Evolutionary conservation across 371 early-diverging fungal species (phyloP).

Genomic region (Mucor circinelloides): DNA sequence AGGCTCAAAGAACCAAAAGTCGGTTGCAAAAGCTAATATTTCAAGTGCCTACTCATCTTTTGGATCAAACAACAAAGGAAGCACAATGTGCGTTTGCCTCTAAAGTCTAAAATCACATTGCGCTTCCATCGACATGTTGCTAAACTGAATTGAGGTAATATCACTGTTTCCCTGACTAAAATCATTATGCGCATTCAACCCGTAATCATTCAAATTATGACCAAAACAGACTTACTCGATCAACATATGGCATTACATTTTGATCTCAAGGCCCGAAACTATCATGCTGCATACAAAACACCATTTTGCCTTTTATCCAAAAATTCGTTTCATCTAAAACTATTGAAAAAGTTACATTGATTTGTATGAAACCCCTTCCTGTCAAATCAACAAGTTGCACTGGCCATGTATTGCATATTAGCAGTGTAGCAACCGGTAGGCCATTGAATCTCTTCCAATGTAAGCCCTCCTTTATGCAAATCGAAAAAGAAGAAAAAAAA

Average conservation of each 20-base stretch:
- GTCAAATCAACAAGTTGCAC: neutral
- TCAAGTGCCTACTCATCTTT: neutral
- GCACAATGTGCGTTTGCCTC: neutral
- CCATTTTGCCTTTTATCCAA: neutral
- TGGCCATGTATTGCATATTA: neutral
- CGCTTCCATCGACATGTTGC: neutral
- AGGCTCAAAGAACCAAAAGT: neutral
- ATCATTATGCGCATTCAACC: neutral
- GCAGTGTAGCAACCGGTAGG: neutral
- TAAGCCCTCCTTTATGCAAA: neutral
- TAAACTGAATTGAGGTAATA: neutral
- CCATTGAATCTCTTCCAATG: neutral
- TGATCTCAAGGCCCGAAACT: neutral
- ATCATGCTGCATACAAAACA: neutral
- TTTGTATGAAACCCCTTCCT: neutral
- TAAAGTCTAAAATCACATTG: neutral
- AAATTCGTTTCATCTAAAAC: neutral
- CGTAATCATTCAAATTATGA: neutral
- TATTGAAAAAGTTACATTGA: neutral
- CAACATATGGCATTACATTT: neutral
- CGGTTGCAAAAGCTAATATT: neutral
- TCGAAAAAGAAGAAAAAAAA: neutral
- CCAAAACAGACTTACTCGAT: neutral
- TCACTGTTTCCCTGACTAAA: neutral
- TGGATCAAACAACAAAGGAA: neutral